A percentile compares a stretch with the other conserved stretches of the same genome.
phyloP scores from a whole-genome alignment of 1,284 basidiomycete genomes.

The Fomitiporia mediterranea region DNA sequence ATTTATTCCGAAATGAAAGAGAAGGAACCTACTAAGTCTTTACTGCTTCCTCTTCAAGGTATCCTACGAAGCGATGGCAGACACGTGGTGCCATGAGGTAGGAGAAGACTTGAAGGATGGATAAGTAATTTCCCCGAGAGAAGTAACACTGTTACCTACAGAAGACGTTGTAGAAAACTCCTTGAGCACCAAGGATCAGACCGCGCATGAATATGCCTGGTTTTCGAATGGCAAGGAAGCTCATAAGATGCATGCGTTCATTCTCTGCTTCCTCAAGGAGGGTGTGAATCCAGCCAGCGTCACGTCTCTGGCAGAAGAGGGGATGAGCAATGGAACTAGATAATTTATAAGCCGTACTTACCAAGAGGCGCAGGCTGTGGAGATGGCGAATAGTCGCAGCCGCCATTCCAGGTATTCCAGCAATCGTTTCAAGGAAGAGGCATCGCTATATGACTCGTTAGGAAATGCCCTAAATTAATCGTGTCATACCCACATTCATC shows the following conservation, averaged over 20 bases:
- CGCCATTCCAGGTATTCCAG: slow-evolving; percentile 94
- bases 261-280: slow-evolving; percentile 93
- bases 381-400: slow-evolving; percentile 85
- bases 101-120: slow-evolving; percentile 52
- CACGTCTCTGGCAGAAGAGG: slow-evolving; percentile 57
- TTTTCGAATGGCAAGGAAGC: slow-evolving; percentile 82
- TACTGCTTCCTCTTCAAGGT: slow-evolving; percentile 94
- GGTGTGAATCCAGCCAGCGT: slow-evolving; percentile 85
- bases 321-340: slow-evolving; percentile 12
- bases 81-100: slow-evolving; percentile 80
- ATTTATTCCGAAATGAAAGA: background rate
- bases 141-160: slow-evolving; percentile 45
- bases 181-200: slow-evolving; percentile 82
- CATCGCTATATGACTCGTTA: slow-evolving; percentile 51
- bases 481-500: slow-evolving; percentile 52
- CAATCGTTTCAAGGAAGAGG: slow-evolving; percentile 85
- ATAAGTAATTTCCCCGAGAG: slow-evolving; percentile 10
- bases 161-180: slow-evolving; percentile 88
- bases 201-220: slow-evolving; percentile 78
- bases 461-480: background rate
- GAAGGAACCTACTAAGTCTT: slow-evolving; percentile 61
- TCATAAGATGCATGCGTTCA: slow-evolving; percentile 93
- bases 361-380: slow-evolving; percentile 78
- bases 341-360: slow-evolving; percentile 28
- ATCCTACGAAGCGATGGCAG: slow-evolving; percentile 93